Evolutionary conservation across 1,284 basidiomycete species (phyloP), one percentile per base, ranked within the genome.

Genomic region (Moesziomyces sp.): DNA sequence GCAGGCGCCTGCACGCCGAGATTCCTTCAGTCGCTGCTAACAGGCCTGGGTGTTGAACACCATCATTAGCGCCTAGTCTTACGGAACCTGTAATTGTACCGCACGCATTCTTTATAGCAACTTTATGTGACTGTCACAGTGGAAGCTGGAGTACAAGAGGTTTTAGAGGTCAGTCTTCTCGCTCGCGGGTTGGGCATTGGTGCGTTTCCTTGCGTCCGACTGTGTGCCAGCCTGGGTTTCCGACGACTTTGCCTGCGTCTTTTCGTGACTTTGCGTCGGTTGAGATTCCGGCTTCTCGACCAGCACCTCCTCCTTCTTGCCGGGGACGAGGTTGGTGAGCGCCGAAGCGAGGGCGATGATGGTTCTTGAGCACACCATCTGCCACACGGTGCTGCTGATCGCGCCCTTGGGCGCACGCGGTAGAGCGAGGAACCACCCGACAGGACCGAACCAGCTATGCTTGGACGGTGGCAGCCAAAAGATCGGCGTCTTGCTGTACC

Each of bases 401-500:
- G 72, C 65, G 3, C 78, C 78, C 40, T 58, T 61, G 7, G 78
- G 78, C 10, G 78, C 78, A 24, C 78, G 62, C 7, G 78, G 78
- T 6, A 77, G 62, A 13, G 72, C 72, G 44, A 80, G 59, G 21
- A 74, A 62, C 70, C 71, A 78, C 3, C 75, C 80, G 4, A 79
- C 52, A 8, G 80, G 80, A 1, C 79, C 80, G 26, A 81, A 78
- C 77, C 79, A 78, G 24, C 58, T 54, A 13, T 73, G 69, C 23
- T 60, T 58, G 0, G 55, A 48, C 9, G 82, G 82, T 0, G 82
- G 81, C 0, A 84, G 68, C 66, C 70, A 84, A 50, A 84, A 84
- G 54, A 84, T 79, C 14, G 82, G 77, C n/a, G 80, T 79, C 53
- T 77, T 78, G 21, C 67, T 45, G 40, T 76, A 80, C 61, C 79